These are phyloP conservation scores for Aphanomyces stellatus DNA, from an alignment of 352 stramenopile genomes.

Conservation along the genomic window DNA sequence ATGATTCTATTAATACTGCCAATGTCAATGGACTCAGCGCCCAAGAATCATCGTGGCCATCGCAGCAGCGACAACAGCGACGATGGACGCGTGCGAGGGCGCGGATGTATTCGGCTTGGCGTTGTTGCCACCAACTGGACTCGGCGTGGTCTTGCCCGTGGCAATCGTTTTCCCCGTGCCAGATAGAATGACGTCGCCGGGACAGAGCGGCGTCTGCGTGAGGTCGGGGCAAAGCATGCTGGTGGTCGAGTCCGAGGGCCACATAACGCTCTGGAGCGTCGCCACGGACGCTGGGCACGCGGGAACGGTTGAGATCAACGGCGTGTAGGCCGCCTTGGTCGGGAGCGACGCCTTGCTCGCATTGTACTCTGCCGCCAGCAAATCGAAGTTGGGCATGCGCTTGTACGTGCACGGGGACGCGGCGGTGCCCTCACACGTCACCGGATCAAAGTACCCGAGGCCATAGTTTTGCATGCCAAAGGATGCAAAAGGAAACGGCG, in stretches of 20 bases:
- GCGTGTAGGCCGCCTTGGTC: not conserved
- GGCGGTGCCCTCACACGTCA: conserved; percentile 55
- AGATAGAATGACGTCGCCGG: conserved; percentile 8
- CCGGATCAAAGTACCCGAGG: conserved; percentile 73
- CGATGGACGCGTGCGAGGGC: too few relatives aligned
- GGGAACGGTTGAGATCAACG: conserved; percentile 1
- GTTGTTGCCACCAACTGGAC: too few relatives aligned
- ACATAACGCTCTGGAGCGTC: conserved; percentile 29
- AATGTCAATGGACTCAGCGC: too few relatives aligned
- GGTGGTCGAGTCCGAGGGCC: conserved; percentile 19
- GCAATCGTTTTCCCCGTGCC: not conserved
- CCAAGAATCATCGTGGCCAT: too few relatives aligned
- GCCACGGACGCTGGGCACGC: conserved; percentile 31
- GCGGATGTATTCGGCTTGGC: too few relatives aligned
- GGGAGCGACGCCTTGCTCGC: not conserved
- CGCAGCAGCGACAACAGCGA: too few relatives aligned
- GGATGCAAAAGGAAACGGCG: conserved; percentile 57
- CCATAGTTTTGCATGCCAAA: conserved; percentile 79
- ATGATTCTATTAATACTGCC: too few relatives aligned
- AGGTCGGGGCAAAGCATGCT: conserved; percentile 19
- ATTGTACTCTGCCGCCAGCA: conserved; percentile 37
- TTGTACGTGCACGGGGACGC: conserved; percentile 48
- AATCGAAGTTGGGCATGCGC: conserved; percentile 71
- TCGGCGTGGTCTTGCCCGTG: too few relatives aligned
- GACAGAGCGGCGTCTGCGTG: conserved; percentile 16